Conservation (phyloP, 2,329 filamentous ascomycete species). For the Periconia sp. region DNA sequence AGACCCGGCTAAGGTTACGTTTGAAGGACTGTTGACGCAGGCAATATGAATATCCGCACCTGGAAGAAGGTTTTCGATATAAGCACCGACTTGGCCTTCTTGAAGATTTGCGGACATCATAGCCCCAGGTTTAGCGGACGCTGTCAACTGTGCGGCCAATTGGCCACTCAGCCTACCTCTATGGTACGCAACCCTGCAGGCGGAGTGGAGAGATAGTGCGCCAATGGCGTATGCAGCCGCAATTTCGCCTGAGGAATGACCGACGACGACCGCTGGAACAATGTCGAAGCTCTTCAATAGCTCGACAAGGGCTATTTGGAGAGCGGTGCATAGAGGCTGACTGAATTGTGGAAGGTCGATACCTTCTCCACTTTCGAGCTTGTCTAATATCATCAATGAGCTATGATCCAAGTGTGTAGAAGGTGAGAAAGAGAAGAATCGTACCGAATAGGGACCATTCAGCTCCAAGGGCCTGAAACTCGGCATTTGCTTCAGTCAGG, state of each 20-base stretch:
- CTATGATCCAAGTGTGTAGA: too few species aligned
- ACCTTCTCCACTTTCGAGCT: constrained; percentile 22
- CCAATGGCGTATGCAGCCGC: constrained; percentile 20
- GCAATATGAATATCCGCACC: constrained; percentile 7
- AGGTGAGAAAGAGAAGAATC: neutral
- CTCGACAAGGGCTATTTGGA: constrained; percentile 26
- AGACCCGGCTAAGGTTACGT: constrained; percentile 52
- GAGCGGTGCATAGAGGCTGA: constrained; percentile 20
- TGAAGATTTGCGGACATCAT: constrained; percentile 1
- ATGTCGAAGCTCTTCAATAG: constrained; percentile 17
- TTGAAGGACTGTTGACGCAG: constrained; percentile 43
- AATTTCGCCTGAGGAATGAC: constrained; percentile 30
- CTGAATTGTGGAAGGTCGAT: constrained; percentile 13
- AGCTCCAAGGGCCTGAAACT: neutral
- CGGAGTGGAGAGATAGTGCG: neutral
- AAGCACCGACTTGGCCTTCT: neutral
- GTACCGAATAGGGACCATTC: constrained; percentile 3
- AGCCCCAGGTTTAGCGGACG: neutral
- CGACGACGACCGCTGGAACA: constrained; percentile 14
- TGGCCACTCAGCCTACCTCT: neutral
- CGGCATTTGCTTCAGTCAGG: neutral
- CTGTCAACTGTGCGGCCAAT: neutral
- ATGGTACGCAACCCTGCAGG: neutral
- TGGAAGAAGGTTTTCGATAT: neutral
- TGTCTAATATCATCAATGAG: too few species aligned